These are phyloP conservation scores for Paecilomyces variotii DNA, from an alignment of 2,329 filamentous ascomycete species.

Conservation along the genomic window DNA sequence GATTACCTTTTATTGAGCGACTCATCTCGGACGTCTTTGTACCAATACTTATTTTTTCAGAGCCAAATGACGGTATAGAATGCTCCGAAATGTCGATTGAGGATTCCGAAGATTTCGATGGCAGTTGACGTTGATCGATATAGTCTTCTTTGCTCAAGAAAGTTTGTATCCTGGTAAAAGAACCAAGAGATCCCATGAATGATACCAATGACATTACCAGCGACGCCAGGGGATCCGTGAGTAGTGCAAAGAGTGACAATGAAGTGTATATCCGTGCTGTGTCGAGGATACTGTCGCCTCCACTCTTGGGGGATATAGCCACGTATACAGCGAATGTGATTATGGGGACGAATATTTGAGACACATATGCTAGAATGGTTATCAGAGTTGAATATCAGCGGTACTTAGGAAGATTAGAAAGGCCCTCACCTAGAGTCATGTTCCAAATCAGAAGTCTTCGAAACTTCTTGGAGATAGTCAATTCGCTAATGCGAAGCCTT, in stretches of 20 bases:
- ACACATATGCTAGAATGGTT: conserved; percentile 24
- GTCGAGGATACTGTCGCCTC: conserved; percentile 24
- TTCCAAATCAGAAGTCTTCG: conserved; percentile 35
- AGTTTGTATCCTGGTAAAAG: conserved; percentile 39
- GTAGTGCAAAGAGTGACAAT: conserved; percentile 39
- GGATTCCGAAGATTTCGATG: neutral
- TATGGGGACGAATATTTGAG: conserved; percentile 37
- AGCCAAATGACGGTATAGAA: conserved; percentile 11
- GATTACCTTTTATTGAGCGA: conserved; percentile 13
- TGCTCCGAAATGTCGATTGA: conserved; percentile 5
- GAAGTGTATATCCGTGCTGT: conserved; percentile 40
- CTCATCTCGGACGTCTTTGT: conserved; percentile 16
- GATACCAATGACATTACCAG: conserved; percentile 39
- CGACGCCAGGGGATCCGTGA: conserved; percentile 39
- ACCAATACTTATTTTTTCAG: conserved; percentile 15
- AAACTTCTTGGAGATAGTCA: conserved; percentile 35
- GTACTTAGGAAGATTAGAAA: conserved; percentile 7
- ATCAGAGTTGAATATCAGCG: conserved; percentile 8
- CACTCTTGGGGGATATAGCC: conserved; percentile 28
- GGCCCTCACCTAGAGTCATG: conserved; percentile 27
- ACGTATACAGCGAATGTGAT: conserved; percentile 40
- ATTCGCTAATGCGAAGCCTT: conserved; percentile 31
- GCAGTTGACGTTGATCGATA: conserved; percentile 16
- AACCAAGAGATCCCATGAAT: conserved; percentile 39
- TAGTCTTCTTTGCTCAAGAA: conserved; percentile 32